phyloP scores from a whole-genome alignment of 495 filamentous ascomycete genomes.

The Trichoderma asperelloides region DNA sequence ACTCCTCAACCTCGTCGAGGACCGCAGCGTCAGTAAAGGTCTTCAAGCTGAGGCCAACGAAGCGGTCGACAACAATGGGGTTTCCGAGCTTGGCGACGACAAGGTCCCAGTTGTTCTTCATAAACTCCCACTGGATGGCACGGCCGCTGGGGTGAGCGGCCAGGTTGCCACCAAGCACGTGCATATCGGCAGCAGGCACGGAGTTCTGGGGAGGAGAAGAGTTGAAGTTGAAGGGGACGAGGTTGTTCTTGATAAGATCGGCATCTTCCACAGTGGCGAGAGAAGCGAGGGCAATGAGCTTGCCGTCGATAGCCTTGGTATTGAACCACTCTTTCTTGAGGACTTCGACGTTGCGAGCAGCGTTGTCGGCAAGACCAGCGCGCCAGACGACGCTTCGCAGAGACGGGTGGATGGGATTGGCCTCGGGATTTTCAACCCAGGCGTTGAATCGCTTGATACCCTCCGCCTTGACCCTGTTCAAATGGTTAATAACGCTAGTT shows the following conservation, averaged over 20 bases:
- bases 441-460: constrained; percentile 66
- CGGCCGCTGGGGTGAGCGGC: constrained; percentile 62
- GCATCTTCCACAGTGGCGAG: constrained; percentile 66
- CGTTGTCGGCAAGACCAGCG: constrained; percentile 62
- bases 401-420: constrained; percentile 64
- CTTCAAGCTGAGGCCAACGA: constrained; percentile 64
- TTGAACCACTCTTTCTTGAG: constrained; percentile 75
- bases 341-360: constrained; percentile 51
- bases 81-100: constrained; percentile 63
- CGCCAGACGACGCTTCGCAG: constrained; percentile 73
- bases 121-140: constrained; percentile 68
- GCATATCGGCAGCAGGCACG: constrained; percentile 62
- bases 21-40: constrained; percentile 64
- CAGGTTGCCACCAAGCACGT: constrained; percentile 64
- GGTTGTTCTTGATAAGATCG: constrained; percentile 57
- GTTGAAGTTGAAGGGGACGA: constrained; percentile 75
- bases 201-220: constrained; percentile 49
- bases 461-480: constrained; percentile 52
- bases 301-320: constrained; percentile 79
- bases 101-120: constrained; percentile 67
- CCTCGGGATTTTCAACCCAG: constrained; percentile 57
- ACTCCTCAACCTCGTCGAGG: constrained; percentile 67
- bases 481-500: constrained; percentile 9
- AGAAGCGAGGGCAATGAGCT: constrained; percentile 70
- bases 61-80: constrained; percentile 79